Evolutionary conservation across 176 grass and related monocot genomes (phyloP), one percentile per base, ranked within the genome.

Genomic region (Secale cereale): DNA sequence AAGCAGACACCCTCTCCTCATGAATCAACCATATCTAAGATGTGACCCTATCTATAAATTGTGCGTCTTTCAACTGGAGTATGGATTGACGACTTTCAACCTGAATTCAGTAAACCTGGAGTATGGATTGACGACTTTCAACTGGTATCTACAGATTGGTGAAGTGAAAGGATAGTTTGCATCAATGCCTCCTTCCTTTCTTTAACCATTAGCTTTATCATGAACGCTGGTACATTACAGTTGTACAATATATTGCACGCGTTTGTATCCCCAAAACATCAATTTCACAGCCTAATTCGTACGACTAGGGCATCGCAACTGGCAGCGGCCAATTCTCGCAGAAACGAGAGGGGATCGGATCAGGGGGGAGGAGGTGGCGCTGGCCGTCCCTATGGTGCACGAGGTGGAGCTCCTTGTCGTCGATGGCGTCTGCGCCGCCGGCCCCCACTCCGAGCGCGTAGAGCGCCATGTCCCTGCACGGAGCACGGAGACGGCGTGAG

Each of bases 401-500:
- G 72, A 93, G 84, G 52, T 91, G 93, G 64, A 98, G 93, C 56
- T 98, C 96, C 86, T 95, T 95, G 40, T 88, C 88, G 80, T 98
- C 91, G 79, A 95, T 50, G n/a, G 96, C 93, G 87, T 98, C 96
- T 43, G 36, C 59, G 70, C 87, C 80, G 59, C 96, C 95, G 57
- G 93, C 91, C 25, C 96, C 96, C 30, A 95, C 60, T 2, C 96
- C 93, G 77, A 98, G 89, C 56, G 93, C 96, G 85, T 98, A 95
- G 4, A 98, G 82, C 46, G 87, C 93, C 14, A 67, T 91, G n/a
- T 94, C 96, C 83, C 96, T 98, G 85, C 88, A 88, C 7, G 41
- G 43, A 17, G 61, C 41, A 81, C 11, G 65, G 43, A 81, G 79
- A 46, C 39, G 59, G 82, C 67, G 56, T 59, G 79, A 82, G 56